These are phyloP conservation scores for Candida broadrunensis DNA, from an alignment of 805 yeast genomes.

Conservation along the genomic window DNA sequence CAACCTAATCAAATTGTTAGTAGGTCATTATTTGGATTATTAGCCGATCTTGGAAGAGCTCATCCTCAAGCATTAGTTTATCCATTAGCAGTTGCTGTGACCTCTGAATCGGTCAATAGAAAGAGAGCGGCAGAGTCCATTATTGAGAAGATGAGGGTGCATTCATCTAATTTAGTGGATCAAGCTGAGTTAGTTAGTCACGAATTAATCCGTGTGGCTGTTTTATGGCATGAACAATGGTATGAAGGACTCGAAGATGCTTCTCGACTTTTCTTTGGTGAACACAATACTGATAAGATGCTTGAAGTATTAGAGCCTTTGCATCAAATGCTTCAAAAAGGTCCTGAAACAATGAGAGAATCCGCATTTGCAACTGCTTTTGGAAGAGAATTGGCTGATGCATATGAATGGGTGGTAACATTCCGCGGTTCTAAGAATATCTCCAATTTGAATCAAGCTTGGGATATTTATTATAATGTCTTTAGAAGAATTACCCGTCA, in stretches of 20 bases:
- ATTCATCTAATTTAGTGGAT: constrained; percentile 78
- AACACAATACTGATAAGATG: constrained; percentile 93
- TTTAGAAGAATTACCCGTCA: constrained; percentile 89
- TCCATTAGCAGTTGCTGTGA: constrained; percentile 93
- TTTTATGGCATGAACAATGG: constrained; percentile 97
- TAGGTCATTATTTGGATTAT: constrained; percentile 69
- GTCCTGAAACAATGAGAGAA: constrained; percentile 92
- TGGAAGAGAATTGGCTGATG: constrained; percentile 90
- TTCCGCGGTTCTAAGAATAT: constrained; percentile 82
- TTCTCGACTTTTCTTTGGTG: constrained; percentile 87
- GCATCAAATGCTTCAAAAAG: constrained; percentile 77
- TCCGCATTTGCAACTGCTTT: constrained; percentile 89
- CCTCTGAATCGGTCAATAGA: constrained; percentile 85
- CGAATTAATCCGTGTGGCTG: constrained; percentile 92
- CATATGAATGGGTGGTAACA: constrained; percentile 88
- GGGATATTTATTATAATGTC: constrained; percentile 95
- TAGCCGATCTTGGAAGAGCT: constrained; percentile 86
- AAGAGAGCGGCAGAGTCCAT: constrained; percentile 90
- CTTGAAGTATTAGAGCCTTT: constrained; percentile 85
- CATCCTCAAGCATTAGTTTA: constrained; percentile 97
- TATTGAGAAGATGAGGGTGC: constrained; percentile 87
- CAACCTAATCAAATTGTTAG: constrained; percentile 89
- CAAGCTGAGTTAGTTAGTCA: constrained; percentile 94
- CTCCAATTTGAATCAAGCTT: constrained; percentile 89
- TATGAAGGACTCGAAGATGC: constrained; percentile 97